Evolutionary conservation across 441 rosid species (phyloP).

Genomic region (Erodium texanum): DNA sequence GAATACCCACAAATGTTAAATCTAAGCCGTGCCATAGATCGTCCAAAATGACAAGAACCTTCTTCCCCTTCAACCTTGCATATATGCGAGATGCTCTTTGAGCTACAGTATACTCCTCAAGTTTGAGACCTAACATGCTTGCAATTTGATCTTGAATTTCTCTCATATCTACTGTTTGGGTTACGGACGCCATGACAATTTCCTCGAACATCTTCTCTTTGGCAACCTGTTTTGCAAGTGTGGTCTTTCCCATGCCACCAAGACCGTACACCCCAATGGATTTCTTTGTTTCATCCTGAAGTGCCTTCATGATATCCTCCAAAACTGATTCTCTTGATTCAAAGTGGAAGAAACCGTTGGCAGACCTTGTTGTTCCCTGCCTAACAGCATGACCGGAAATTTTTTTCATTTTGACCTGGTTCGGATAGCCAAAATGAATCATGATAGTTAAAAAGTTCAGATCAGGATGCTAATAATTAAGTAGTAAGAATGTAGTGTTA

Average conservation of each 20-base stretch:
- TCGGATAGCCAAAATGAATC: no score
- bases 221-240: not conserved
- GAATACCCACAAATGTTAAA: slow-evolving; percentile 21
- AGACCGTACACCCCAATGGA: slow-evolving; percentile 19
- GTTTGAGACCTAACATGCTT: slow-evolving; percentile 9
- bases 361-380: not conserved
- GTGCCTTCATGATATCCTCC: not conserved
- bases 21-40: slow-evolving; percentile 19
- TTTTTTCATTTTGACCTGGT: not conserved
- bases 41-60: slow-evolving; percentile 21
- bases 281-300: not conserved
- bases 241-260: no score
- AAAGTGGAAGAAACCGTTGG: not conserved
- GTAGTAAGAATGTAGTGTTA: no score
- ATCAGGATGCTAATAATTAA: no score
- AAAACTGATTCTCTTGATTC: slow-evolving; percentile 15
- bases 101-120: slow-evolving; percentile 1
- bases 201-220: slow-evolving; percentile 9
- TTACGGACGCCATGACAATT: slow-evolving; percentile 12
- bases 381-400: not conserved
- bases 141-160: slow-evolving; percentile 22
- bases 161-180: slow-evolving; percentile 4
- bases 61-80: slow-evolving; percentile 13
- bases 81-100: slow-evolving; percentile 18
- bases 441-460: no score